These are phyloP conservation scores for Penicillium parvum DNA, from an alignment of 495 filamentous ascomycete species.

Conservation along the genomic window DNA sequence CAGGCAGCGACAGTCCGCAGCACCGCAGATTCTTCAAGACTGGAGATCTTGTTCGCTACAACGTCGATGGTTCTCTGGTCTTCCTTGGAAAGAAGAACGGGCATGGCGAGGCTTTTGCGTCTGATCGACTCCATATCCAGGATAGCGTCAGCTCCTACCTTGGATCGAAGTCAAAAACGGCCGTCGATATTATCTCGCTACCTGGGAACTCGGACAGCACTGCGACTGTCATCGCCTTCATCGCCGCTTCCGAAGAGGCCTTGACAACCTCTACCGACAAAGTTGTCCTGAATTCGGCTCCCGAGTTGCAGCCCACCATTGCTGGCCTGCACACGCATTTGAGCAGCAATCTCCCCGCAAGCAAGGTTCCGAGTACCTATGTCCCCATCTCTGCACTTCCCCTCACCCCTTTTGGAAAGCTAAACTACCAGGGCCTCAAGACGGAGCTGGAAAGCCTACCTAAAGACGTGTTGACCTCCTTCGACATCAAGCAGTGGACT, in stretches of 20 bases:
- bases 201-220: conserved; percentile 1
- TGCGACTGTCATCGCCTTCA: conserved; percentile 26
- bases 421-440: conserved; percentile 26
- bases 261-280: not conserved
- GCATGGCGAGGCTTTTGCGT: conserved; percentile 44
- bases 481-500: conserved; percentile 17
- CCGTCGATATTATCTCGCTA: conserved; percentile 23
- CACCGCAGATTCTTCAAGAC: conserved; percentile 37
- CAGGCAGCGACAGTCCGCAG: not conserved
- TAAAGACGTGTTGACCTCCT: conserved; percentile 7
- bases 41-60: conserved; percentile 52
- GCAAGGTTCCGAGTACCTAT: conserved; percentile 58
- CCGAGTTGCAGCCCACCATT: conserved; percentile 15
- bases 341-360: conserved; percentile 26
- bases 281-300: conserved; percentile 12
- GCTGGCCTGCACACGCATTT: conserved; percentile 23
- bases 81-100: conserved; percentile 45
- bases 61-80: conserved; percentile 43
- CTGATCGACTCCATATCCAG: conserved; percentile 48
- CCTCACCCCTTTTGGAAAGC: conserved; percentile 49
- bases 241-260: conserved; percentile 11
- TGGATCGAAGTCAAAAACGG: conserved; percentile 12
- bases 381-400: conserved; percentile 54
- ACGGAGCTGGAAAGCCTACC: conserved; percentile 16
- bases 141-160: conserved; percentile 16